Conservation (phyloP, 306 rosid genomes). For the Rosa multiflora region DNA sequence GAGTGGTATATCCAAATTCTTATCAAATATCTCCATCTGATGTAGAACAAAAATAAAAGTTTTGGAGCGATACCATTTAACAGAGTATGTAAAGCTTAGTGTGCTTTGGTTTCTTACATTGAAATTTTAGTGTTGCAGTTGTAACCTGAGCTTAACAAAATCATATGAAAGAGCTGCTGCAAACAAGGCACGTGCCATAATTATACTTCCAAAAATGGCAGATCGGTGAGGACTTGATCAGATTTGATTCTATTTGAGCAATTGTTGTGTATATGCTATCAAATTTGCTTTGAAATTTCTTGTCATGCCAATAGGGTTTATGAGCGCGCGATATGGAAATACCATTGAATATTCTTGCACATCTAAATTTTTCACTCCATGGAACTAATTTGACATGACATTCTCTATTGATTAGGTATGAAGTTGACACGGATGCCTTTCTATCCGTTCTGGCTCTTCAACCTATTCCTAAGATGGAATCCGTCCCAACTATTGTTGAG, state of each 20-base stretch:
- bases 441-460: slow-evolving; percentile 95
- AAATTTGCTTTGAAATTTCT: background rate
- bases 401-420: slow-evolving; percentile 64
- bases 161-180: slow-evolving; percentile 96
- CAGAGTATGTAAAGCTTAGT: slow-evolving; percentile 14
- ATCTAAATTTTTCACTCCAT: slow-evolving; percentile 10
- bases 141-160: slow-evolving; percentile 80
- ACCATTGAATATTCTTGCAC: background rate
- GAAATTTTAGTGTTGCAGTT: slow-evolving; percentile 61
- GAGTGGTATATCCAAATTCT: background rate
- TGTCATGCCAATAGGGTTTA: background rate
- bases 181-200: slow-evolving; percentile 84
- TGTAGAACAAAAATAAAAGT: background rate
- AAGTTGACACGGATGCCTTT: slow-evolving; percentile 97
- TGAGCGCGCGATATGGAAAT: background rate
- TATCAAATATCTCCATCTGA: slow-evolving; percentile 7
- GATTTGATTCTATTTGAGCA: slow-evolving; percentile 13
- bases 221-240: slow-evolving; percentile 66
- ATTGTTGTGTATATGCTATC: background rate
- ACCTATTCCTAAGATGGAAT: slow-evolving; percentile 76
- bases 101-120: slow-evolving; percentile 32
- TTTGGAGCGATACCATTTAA: background rate
- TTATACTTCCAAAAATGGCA: slow-evolving; percentile 83
- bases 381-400: slow-evolving; percentile 39
- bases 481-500: slow-evolving; percentile 89